Percentiles rank a stretch among this genome's conserved stretches.
Evolutionary conservation across 306 rosid genomes (phyloP).

Genomic region (Abrus pulchellus): DNA sequence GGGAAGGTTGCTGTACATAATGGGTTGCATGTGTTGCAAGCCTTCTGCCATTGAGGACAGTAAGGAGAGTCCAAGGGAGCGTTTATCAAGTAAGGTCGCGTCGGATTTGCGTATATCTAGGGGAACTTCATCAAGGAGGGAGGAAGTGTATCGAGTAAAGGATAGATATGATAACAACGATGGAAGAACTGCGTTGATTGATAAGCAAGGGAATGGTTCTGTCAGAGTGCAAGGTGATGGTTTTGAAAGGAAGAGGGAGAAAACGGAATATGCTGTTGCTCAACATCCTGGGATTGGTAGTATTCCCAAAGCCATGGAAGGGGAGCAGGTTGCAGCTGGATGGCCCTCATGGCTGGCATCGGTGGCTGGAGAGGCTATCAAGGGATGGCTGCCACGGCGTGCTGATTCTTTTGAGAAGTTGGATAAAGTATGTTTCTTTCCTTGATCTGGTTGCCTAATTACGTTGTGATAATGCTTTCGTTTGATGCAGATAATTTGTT

Average conservation of each 20-base stretch:
- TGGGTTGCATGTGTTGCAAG: constrained; percentile 93
- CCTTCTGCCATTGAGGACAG: constrained; percentile 98
- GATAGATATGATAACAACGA: constrained; percentile 74
- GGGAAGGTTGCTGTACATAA: constrained; percentile 58
- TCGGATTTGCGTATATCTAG: constrained; percentile 62
- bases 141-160: constrained; percentile 69
- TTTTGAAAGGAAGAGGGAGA: constrained; percentile 90
- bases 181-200: constrained; percentile 69
- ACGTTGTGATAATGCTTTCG: constrained; percentile 32
- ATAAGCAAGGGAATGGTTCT: constrained; percentile 77
- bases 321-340: constrained; percentile 96
- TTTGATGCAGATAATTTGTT: constrained; percentile 31
- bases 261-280: constrained; percentile 71
- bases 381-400: constrained; percentile 94
- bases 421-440: constrained; percentile 81
- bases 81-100: constrained; percentile 67
- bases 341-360: constrained; percentile 98
- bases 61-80: constrained; percentile 94
- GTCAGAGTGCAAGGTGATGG: constrained; percentile 64
- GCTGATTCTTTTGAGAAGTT: constrained; percentile 97
- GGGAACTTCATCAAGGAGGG: constrained; percentile 86
- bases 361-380: constrained; percentile 97
- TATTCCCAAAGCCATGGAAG: constrained; percentile 87
- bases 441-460: constrained; percentile 40
- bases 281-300: constrained; percentile 81